Evolutionary conservation across 208 protist species (phyloP).

Genomic region (Herpetomonas tarakana): DNA sequence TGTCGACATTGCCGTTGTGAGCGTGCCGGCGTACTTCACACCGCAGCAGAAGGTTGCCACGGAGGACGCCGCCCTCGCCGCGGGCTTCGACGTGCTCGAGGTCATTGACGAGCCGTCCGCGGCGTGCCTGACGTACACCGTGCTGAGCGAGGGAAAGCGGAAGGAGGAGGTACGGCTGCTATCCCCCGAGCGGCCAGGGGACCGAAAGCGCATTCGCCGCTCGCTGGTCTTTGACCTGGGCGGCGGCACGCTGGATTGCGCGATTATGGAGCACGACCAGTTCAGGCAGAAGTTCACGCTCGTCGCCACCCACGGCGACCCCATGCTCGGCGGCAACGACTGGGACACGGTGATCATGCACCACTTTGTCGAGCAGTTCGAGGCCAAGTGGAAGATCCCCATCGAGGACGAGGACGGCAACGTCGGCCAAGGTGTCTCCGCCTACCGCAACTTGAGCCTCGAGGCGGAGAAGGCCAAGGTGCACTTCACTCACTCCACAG

Average conservation of each 20-base stretch:
- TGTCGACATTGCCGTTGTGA: slow-evolving; percentile 84
- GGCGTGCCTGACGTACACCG: slow-evolving; percentile 85
- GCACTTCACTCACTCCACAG: slow-evolving; percentile 89
- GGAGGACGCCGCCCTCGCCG: slow-evolving; percentile 89
- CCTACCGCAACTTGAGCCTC: slow-evolving; percentile 63
- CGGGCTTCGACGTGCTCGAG: slow-evolving; percentile 90
- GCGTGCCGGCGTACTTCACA: slow-evolving; percentile 92
- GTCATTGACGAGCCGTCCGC: slow-evolving; percentile 93
- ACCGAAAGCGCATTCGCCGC: slow-evolving; percentile 42
- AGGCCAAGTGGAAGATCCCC: slow-evolving; percentile 86
- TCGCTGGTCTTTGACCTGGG: slow-evolving; percentile 91
- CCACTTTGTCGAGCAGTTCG: slow-evolving; percentile 76
- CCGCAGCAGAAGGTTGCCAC: slow-evolving; percentile 90
- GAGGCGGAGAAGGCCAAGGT: slow-evolving; percentile 91
- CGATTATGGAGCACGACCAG: slow-evolving; percentile 86
- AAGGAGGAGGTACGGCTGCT: neutral
- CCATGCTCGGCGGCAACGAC: slow-evolving; percentile 90
- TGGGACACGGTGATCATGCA: slow-evolving; percentile 86
- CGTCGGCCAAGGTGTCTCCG: slow-evolving; percentile 69
- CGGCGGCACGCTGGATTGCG: slow-evolving; percentile 89
- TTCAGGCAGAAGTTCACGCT: slow-evolving; percentile 59
- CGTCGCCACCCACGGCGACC: slow-evolving; percentile 87
- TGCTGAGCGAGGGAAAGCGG: slow-evolving; percentile 26
- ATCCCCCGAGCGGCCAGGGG: neutral
- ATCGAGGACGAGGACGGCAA: slow-evolving; percentile 86